Evolutionary conservation across 176 grass and related monocot genomes (phyloP), one percentile per base, ranked within the genome.

Genomic region (Aegilops speltoides): DNA sequence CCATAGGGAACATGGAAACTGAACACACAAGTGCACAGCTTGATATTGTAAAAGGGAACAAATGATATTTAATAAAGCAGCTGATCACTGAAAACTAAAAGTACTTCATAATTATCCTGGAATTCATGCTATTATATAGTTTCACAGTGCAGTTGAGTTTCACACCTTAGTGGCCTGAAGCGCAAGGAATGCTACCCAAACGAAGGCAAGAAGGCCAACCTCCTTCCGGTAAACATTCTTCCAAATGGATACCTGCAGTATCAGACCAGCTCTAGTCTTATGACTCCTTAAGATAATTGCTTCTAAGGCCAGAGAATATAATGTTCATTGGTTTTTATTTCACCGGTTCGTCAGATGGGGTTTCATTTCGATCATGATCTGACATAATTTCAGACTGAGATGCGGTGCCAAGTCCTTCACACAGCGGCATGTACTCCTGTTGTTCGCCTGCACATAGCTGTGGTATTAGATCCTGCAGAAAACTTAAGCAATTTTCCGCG

Each of bases 151-250:
- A 73, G 2, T 62, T 43, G 34, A 0, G 34, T 37, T 5, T 73
- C 71, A n/a, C 38, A 95, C 89, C 93, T 98, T 98, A 72, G 90
- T 25, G 22, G 94, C 15, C 79, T 98, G 96, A 40, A 98, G 80
- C 37, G 7, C 84, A 52, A 98, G 96, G 84, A 98, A 96, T 34
- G 90, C 73, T 3, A 91, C 7, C 96, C 93, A 94, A 8, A 92
- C 93, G 56, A 92, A 92, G 4, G 85, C 63, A 33, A 98, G 91
- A 57, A 98, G 84, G 25, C 91, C 90, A 29, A 92, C 46, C 68
- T 98, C 90, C 87, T 94, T 95, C 93, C 91, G 92, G 75, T 76
- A 91, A 63, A 95, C 57, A 86, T 95, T 98, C 19, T 87, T 12
- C 84, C 95, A 81, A 64, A 98, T 5, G 54, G 92, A 75, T n/a